These are phyloP conservation scores for Boletus patriciae DNA, from an alignment of 768 basidiomycete genomes.

Conservation along the genomic window DNA sequence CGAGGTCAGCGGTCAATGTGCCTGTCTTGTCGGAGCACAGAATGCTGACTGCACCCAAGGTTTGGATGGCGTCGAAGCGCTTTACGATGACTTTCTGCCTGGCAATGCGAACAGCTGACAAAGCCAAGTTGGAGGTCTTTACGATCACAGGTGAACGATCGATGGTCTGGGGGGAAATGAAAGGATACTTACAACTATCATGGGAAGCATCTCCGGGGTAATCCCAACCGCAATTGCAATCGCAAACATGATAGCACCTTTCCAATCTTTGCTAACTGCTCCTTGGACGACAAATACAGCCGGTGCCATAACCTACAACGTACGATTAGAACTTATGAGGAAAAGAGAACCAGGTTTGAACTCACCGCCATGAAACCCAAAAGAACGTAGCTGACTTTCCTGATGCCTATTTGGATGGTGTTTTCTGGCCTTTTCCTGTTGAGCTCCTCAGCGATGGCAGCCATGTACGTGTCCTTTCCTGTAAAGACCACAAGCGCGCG, in stretches of 20 bases:
- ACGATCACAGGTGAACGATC: conserved; percentile 35
- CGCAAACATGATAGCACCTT: conserved; percentile 32
- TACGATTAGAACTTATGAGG: background rate
- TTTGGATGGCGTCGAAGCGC: conserved; percentile 63
- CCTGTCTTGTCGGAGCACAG: conserved; percentile 69
- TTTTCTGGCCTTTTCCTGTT: conserved; percentile 34
- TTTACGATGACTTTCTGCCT: conserved; percentile 60
- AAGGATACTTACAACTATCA: conserved; percentile 31
- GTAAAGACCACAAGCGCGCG: conserved; percentile 33
- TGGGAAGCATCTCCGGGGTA: conserved; percentile 35
- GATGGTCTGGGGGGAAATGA: background rate
- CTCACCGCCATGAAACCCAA: conserved; percentile 33
- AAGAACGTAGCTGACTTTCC: conserved; percentile 34
- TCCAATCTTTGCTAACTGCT: conserved; percentile 34
- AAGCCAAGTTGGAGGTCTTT: conserved; percentile 58
- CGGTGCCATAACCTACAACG: conserved; percentile 30
- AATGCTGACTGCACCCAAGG: conserved; percentile 53
- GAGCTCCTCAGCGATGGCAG: conserved; percentile 36
- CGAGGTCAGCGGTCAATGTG: conserved; percentile 46
- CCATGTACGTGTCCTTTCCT: conserved; percentile 36
- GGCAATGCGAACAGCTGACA: conserved; percentile 56
- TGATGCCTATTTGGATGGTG: conserved; percentile 34
- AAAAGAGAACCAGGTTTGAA: background rate
- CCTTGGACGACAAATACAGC: conserved; percentile 32
- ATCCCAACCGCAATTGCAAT: conserved; percentile 34